Evolutionary conservation across 148 eudicot genomes (phyloP).

Genomic region (Heliamphora exappendiculata): DNA sequence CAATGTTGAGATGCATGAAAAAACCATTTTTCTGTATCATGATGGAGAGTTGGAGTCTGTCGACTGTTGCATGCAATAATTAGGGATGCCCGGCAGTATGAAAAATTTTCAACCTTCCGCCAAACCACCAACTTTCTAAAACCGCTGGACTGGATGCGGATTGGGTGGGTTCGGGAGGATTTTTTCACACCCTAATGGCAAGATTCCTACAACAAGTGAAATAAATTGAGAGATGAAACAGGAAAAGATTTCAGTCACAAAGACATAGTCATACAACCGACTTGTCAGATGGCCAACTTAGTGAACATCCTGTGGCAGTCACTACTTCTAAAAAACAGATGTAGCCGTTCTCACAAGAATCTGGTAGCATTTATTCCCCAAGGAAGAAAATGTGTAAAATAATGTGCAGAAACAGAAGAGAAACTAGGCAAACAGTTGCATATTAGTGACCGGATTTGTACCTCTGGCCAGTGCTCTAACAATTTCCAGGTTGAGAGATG

Average conservation of each 20-base stretch:
- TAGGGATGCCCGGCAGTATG: too few relatives aligned
- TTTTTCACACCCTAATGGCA: not conserved
- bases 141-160: too few relatives aligned
- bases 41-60: too few relatives aligned
- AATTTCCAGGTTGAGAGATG: conserved; percentile 83
- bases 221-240: not conserved
- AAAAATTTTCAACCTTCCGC: too few relatives aligned
- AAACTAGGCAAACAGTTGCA: not conserved
- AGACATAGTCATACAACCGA: not conserved
- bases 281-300: not conserved
- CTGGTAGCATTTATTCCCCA: not conserved
- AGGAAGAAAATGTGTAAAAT: not conserved
- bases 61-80: too few relatives aligned
- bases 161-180: too few relatives aligned
- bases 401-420: not conserved
- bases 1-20: too few relatives aligned
- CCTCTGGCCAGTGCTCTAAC: conserved; percentile 96
- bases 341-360: not conserved
- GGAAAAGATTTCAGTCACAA: not conserved
- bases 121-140: too few relatives aligned
- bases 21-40: too few relatives aligned
- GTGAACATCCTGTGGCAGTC: not conserved
- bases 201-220: not conserved
- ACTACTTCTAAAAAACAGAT: not conserved
- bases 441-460: conserved; percentile 18